Evolutionary conservation across 2,329 filamentous ascomycete genomes (phyloP), one percentile per base, ranked within the genome.

Genomic region (Fusarium denticulatum): DNA sequence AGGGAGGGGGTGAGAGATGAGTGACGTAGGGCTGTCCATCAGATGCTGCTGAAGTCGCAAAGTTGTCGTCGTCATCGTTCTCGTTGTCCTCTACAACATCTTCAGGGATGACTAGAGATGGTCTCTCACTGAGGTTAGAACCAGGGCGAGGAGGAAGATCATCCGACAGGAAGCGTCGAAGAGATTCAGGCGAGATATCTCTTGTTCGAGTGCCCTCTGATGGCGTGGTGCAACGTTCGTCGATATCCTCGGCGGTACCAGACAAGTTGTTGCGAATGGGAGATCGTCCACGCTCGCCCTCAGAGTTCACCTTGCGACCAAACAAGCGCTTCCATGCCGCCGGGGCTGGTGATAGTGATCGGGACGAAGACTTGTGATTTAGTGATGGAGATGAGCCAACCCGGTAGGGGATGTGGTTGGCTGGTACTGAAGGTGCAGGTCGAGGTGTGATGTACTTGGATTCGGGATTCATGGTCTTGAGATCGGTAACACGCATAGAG

Each of bases 371-470:
- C 83, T 72, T 79, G 67, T 79, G 78, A 43, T 78, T 73, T 52
- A 80, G 72, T 43, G 78, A 70, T 22, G 81, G 81, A 46, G 81
- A 80, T 22, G 81, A 80, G 55, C 74, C 76, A 39, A 81, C 74
- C 24, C 79, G 80, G 37, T 75, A 74, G 34, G 73, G 56, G 16
- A 72, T 40, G 46, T 73, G 65, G 37, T 77, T 76, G 32, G 64
- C 37, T 20, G 69, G 52, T 15, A 65, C 59, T 22, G 85, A 84
- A 4, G 86, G 84, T 26, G 88, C 86, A 28, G 90, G 89, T 60
- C 91, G 87, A 16, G 93, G 94, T 37, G 92, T 90, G 75, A 90
- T 85, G 80, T 91, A 97, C 79, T 93, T 94, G 83, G 94, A 92
- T 36, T 88, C 85, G 1, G 94, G 94, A 76, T 96, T 89, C 88